These are phyloP conservation scores for Penicillium arizonense DNA, from an alignment of 495 filamentous ascomycete genomes.

Conservation along the genomic window DNA sequence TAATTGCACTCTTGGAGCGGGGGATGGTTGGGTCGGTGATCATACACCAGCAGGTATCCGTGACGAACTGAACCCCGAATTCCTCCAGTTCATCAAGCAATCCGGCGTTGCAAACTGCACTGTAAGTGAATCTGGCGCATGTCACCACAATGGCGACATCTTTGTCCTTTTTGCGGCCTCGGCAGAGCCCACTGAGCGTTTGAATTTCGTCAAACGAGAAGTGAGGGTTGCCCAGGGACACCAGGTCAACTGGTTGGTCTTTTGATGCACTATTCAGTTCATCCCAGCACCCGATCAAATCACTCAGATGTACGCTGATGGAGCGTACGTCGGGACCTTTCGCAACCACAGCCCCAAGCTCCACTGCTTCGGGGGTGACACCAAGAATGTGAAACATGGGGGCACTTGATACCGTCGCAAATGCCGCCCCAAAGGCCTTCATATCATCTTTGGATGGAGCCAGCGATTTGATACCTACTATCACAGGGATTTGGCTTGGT, in stretches of 20 bases:
- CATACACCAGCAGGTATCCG: slow-evolving; percentile 36
- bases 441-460: slow-evolving; percentile 16
- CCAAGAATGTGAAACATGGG: slow-evolving; percentile 34
- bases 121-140: slow-evolving; percentile 18
- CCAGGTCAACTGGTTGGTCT: slow-evolving; percentile 16
- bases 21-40: slow-evolving; percentile 24
- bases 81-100: slow-evolving; percentile 10
- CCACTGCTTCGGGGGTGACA: slow-evolving; percentile 21
- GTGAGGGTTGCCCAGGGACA: slow-evolving; percentile 37
- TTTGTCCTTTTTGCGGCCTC: slow-evolving; percentile 8
- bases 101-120: slow-evolving; percentile 9
- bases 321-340: not conserved
- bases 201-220: slow-evolving; percentile 25
- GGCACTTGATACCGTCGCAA: slow-evolving; percentile 28
- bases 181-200: slow-evolving; percentile 10
- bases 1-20: slow-evolving; percentile 4
- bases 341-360: not conserved
- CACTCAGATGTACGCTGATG: not conserved
- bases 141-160: slow-evolving; percentile 17
- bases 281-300: slow-evolving; percentile 11
- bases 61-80: slow-evolving; percentile 26
- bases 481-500: slow-evolving; percentile 18
- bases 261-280: slow-evolving; percentile 14
- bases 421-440: slow-evolving; percentile 34
- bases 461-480: slow-evolving; percentile 20